Evolutionary conservation across 306 rosid genomes (phyloP).

Genomic region (Vicia sativa): DNA sequence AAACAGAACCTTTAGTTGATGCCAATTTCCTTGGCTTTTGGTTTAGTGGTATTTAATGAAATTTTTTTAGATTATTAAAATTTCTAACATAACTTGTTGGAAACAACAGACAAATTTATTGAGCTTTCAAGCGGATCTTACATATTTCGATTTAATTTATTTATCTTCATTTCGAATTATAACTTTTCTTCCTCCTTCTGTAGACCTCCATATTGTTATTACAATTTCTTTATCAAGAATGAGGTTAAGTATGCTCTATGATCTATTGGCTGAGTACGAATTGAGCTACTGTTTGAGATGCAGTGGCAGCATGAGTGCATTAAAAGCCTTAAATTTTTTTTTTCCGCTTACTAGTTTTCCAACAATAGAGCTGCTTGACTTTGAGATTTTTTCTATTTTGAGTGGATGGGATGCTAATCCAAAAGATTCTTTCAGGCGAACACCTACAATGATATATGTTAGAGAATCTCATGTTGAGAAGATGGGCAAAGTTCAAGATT

Average conservation of each 20-base stretch:
- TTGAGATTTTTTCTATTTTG: conserved; percentile 36
- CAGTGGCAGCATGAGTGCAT: conserved; percentile 1
- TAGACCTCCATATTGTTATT: conserved; percentile 4
- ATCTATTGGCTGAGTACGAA: background rate
- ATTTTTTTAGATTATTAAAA: background rate
- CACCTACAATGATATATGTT: conserved; percentile 84
- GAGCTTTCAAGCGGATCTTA: background rate
- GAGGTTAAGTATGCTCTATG: background rate
- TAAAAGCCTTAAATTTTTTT: conserved; percentile 10
- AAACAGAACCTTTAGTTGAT: background rate
- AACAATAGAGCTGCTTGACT: conserved; percentile 27
- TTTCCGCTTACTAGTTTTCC: conserved; percentile 19
- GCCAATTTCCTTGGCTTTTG: background rate
- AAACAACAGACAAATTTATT: conserved; percentile 1
- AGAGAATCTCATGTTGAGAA: conserved; percentile 91
- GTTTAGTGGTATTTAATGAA: background rate
- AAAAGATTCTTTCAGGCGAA: conserved; percentile 64
- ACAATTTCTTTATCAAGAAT: background rate
- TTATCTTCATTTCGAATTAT: background rate
- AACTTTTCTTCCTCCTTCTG: background rate
- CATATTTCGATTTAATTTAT: background rate
- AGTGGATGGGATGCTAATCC: conserved; percentile 39
- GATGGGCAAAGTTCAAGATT: conserved; percentile 74
- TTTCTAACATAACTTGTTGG: background rate
- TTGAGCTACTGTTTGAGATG: conserved; percentile 28